These are phyloP conservation scores for Luffa aegyptiaca DNA, from an alignment of 306 rosid genomes.

Conservation along the genomic window DNA sequence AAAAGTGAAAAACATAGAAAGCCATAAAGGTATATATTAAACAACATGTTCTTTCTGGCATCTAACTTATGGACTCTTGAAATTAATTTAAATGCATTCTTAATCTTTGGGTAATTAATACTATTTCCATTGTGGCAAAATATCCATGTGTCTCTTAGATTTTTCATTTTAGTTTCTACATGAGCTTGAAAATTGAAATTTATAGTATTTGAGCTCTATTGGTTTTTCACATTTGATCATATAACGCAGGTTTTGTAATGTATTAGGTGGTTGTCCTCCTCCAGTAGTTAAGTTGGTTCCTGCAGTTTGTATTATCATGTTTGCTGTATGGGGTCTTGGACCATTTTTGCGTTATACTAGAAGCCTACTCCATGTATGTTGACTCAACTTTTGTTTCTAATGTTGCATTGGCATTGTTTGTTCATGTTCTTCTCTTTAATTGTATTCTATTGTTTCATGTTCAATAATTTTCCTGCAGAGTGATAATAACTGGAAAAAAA, in stretches of 20 bases:
- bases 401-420: neutral
- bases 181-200: constrained; percentile 3
- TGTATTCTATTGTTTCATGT: neutral
- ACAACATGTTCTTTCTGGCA: neutral
- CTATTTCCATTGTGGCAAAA: neutral
- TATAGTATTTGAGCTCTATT: neutral
- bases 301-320: constrained; percentile 50
- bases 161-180: neutral
- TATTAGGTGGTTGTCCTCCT: constrained; percentile 54
- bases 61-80: neutral
- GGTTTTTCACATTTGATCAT: constrained; percentile 3
- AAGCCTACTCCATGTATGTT: constrained; percentile 49
- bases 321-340: constrained; percentile 76
- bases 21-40: neutral
- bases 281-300: constrained; percentile 43
- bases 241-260: constrained; percentile 50
- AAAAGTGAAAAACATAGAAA: neutral
- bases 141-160: neutral
- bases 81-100: neutral
- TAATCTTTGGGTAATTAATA: neutral
- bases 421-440: constrained; percentile 1
- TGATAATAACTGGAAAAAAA: constrained; percentile 83
- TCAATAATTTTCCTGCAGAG: constrained; percentile 36
- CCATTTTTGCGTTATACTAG: constrained; percentile 58
- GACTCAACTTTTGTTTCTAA: constrained; percentile 10